A percentile compares a stretch with the other conserved stretches of the same genome.
phyloP scores from a whole-genome alignment of 225 moss, liverwort and hornwort genomes.

The Bryoerythrophyllum caledonicum region DNA sequence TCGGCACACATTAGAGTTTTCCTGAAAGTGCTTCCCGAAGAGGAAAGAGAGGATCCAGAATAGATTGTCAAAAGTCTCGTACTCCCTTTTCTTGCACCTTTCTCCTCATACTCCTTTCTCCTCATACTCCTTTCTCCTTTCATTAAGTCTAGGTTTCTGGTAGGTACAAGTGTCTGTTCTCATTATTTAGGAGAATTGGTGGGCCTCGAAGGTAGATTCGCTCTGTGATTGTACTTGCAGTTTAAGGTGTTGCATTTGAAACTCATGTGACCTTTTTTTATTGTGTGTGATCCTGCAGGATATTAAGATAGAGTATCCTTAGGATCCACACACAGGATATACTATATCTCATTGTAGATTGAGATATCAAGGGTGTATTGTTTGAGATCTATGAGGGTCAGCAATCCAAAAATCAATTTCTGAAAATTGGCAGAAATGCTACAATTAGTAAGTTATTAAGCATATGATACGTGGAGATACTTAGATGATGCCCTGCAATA shows the following conservation, averaged over 20 bases:
- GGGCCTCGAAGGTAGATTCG: slow-evolving; percentile 10
- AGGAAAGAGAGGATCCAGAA: too few relatives aligned
- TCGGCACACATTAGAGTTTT: neutral
- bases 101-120: too few relatives aligned
- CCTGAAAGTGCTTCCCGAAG: too few relatives aligned
- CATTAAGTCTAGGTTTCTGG: neutral
- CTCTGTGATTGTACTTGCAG: slow-evolving; percentile 9
- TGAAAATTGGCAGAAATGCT: too few relatives aligned
- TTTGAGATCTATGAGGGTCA: neutral
- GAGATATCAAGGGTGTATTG: neutral
- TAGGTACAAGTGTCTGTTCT: neutral
- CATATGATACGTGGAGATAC: too few relatives aligned
- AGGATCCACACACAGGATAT: too few relatives aligned
- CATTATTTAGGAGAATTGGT: neutral
- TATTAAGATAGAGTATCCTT: neutral
- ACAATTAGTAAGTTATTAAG: too few relatives aligned
- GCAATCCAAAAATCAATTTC: too few relatives aligned
- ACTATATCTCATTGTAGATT: neutral
- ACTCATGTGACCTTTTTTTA: neutral
- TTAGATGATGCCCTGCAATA: too few relatives aligned
- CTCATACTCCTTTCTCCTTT: too few relatives aligned
- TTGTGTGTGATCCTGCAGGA: neutral
- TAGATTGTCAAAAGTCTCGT: too few relatives aligned
- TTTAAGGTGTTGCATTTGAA: neutral
- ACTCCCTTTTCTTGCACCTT: too few relatives aligned